Percentiles rank a stretch among this genome's conserved stretches.
phyloP scores from a whole-genome alignment of 2,329 filamentous ascomycete species.

The Aspergillus udagawae region DNA sequence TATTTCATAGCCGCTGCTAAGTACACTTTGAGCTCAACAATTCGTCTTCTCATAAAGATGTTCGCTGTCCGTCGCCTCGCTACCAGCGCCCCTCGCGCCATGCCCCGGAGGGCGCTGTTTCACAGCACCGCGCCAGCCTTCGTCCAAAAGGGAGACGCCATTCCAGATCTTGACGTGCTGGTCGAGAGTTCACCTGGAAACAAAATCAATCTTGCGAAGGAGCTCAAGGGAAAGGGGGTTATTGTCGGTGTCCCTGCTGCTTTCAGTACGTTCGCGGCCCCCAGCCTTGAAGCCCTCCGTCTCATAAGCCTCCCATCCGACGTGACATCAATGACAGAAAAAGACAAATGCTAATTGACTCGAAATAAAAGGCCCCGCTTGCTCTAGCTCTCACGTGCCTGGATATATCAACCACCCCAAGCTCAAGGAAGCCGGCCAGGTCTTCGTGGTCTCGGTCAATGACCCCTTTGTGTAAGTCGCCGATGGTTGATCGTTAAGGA shows the following conservation, averaged over 20 bases:
- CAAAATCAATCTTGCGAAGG: slow-evolving; percentile 80
- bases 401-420: slow-evolving; percentile 78
- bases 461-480: slow-evolving; percentile 82
- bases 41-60: slow-evolving; percentile 21
- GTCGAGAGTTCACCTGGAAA: slow-evolving; percentile 84
- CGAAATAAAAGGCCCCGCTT: slow-evolving; percentile 49
- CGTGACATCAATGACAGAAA: neutral
- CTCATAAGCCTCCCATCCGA: neutral
- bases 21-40: neutral
- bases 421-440: slow-evolving; percentile 73
- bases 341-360: slow-evolving; percentile 2
- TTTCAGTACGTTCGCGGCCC: slow-evolving; percentile 51
- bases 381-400: slow-evolving; percentile 71
- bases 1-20: neutral
- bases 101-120: slow-evolving; percentile 33
- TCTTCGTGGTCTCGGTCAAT: slow-evolving; percentile 90
- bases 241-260: slow-evolving; percentile 83
- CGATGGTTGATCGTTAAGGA: neutral
- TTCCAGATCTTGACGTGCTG: slow-evolving; percentile 74
- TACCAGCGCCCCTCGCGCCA: slow-evolving; percentile 26
- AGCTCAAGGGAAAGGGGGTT: slow-evolving; percentile 71
- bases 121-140: slow-evolving; percentile 38
- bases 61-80: slow-evolving; percentile 37
- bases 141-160: slow-evolving; percentile 72
- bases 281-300: neutral